Evolutionary conservation across 208 protist species (phyloP).

Genomic region (Balamuthia mandrillaris): DNA sequence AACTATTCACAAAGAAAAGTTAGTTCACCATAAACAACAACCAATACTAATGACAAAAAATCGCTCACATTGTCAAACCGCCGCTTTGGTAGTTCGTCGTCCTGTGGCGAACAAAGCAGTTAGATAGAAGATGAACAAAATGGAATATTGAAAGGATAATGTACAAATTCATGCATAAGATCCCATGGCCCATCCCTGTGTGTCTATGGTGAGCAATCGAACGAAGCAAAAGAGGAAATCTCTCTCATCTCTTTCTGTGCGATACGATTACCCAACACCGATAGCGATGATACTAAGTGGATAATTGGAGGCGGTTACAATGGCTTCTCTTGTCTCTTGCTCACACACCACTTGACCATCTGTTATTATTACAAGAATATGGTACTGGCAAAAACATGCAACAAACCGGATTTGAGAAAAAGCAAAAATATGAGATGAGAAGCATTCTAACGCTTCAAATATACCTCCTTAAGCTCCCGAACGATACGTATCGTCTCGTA

Average conservation of each 20-base stretch:
- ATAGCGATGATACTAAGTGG: neutral
- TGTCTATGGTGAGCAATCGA: neutral
- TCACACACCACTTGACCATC: neutral
- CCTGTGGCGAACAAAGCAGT: neutral
- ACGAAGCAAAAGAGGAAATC: neutral
- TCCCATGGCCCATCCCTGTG: neutral
- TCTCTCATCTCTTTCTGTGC: neutral
- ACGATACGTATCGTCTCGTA: neutral
- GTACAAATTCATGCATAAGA: neutral
- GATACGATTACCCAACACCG: neutral
- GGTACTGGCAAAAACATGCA: neutral
- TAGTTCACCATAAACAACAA: neutral
- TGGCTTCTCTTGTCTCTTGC: neutral
- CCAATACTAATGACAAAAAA: neutral
- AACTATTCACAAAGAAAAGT: neutral
- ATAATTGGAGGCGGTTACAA: neutral
- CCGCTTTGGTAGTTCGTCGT: neutral
- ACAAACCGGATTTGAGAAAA: neutral
- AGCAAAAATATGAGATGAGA: neutral
- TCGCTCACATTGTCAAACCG: neutral
- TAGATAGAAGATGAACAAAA: neutral
- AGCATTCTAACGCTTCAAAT: neutral
- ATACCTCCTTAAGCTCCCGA: neutral
- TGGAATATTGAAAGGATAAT: neutral
- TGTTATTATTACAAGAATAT: neutral